Evolutionary conservation across 495 filamentous ascomycete genomes (phyloP), one percentile per base, ranked within the genome.

Genomic region (Penicillium diatomitis): DNA sequence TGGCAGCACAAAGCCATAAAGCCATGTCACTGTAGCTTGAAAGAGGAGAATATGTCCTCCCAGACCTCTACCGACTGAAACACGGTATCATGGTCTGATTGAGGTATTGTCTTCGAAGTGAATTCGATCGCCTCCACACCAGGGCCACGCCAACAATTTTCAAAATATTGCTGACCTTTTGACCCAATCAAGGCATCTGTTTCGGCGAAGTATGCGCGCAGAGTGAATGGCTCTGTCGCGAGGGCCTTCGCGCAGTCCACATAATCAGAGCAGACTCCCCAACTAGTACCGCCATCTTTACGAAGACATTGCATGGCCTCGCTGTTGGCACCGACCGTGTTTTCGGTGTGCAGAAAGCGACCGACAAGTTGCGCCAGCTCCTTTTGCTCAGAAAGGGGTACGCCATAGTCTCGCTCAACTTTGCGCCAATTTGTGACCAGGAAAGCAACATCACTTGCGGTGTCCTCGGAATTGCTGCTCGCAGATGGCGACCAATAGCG

Each of bases 1-100:
- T 20, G 20, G 20, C 20, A 20, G 20, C 20, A 20, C 20, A 20
- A 20, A 20, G 20, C 20, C 20, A 20, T 20, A 20, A 20, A 20
- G 20, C 20, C 20, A 20, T 20, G 20, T 20, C 20, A 20, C 20
- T 20, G 20, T 20, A 20, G 20, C 12, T 40, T 40, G n/a, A 40
- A n/a, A 1, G 32, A 45, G 29, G 51, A 27, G 11, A 64, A 55
- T 32, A 61, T 55, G 3, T 38, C 43, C 32, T 57, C 56, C 56
- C 61, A 60, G 0, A 55, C 55, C 8, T 59, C 53, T 7, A 48
- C 54, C 4, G 56, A 55, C 47, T 54, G 50, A 3, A 36, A 11
- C 27, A 68, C 10, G n/a, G 50, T 65, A 53, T 68, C 64, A 53
- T 68, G 65, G 46, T 68, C 57, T 8, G 59, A 48, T n/a, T 47